These are phyloP conservation scores for Teratosphaeria zuluensis DNA, from an alignment of 2,329 filamentous ascomycete species.

Conservation along the genomic window DNA sequence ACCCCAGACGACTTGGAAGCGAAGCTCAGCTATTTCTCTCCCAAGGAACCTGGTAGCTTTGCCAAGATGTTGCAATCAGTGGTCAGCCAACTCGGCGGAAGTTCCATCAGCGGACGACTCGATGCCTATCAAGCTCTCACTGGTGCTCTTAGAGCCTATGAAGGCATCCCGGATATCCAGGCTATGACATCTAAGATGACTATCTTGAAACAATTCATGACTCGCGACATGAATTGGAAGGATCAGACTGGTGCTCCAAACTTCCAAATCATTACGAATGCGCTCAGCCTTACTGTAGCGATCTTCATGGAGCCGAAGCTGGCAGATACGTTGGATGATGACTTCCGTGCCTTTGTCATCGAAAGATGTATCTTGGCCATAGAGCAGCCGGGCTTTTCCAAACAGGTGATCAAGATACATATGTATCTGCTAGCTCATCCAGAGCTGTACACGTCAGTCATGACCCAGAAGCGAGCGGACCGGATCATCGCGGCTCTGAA, in stretches of 20 bases:
- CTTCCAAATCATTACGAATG: slow-evolving; percentile 63
- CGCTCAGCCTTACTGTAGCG: slow-evolving; percentile 65
- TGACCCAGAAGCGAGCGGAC: slow-evolving; percentile 61
- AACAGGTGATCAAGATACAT: slow-evolving; percentile 67
- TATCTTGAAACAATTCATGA: slow-evolving; percentile 70
- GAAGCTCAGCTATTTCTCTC: slow-evolving; percentile 32
- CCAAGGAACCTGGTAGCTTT: slow-evolving; percentile 50
- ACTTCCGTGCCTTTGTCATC: slow-evolving; percentile 70
- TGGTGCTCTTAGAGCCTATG: slow-evolving; percentile 67
- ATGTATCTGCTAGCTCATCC: slow-evolving; percentile 75
- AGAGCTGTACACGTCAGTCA: slow-evolving; percentile 63
- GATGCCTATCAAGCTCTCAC: slow-evolving; percentile 82
- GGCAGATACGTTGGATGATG: slow-evolving; percentile 58
- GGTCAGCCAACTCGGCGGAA: slow-evolving; percentile 67
- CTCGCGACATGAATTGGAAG: slow-evolving; percentile 64
- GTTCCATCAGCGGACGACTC: slow-evolving; percentile 60
- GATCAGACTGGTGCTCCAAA: slow-evolving; percentile 43
- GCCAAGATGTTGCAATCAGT: slow-evolving; percentile 77
- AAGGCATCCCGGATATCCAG: slow-evolving; percentile 66
- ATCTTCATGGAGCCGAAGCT: slow-evolving; percentile 69
- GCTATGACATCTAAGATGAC: slow-evolving; percentile 67
- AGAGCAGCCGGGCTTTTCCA: slow-evolving; percentile 58
- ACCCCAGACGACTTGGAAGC: slow-evolving; percentile 30
- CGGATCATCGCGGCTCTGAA: slow-evolving; percentile 62
- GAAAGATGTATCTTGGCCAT: slow-evolving; percentile 71